Percentiles rank a stretch among this genome's conserved stretches.
phyloP scores from a whole-genome alignment of 192 early-diverging fungal genomes.

The Coemansia sp. region DNA sequence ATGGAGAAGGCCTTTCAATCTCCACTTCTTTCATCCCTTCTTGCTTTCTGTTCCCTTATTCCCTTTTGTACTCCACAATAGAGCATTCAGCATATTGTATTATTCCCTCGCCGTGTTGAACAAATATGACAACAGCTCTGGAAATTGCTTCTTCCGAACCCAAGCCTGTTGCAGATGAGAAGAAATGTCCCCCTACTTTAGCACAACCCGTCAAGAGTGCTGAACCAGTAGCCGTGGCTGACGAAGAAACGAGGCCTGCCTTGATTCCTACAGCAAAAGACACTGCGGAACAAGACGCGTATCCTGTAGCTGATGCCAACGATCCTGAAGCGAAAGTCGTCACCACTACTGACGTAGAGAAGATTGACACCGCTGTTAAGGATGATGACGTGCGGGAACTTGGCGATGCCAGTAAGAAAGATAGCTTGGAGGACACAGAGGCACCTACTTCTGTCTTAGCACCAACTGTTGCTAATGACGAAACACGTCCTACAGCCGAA shows the following conservation, averaged over 20 bases:
- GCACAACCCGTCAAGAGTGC: not conserved
- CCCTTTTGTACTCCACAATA: not conserved
- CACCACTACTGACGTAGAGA: not conserved
- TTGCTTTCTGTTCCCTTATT: not conserved
- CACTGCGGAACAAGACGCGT: not conserved
- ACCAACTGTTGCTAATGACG: not conserved
- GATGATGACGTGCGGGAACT: not conserved
- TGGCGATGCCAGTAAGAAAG: not conserved
- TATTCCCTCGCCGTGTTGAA: not conserved
- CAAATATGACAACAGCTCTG: not conserved
- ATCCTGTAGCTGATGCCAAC: not conserved
- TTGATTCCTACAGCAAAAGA: not conserved
- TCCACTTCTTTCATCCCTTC: too few relatives aligned
- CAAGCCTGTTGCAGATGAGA: not conserved
- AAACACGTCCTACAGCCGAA: not conserved
- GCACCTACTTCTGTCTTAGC: not conserved
- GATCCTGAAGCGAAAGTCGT: not conserved
- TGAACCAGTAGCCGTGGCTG: not conserved
- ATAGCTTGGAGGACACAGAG: not conserved
- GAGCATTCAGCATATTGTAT: constrained; percentile 4
- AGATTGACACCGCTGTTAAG: not conserved
- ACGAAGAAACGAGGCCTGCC: not conserved
- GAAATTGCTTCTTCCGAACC: not conserved
- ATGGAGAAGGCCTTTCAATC: not conserved
- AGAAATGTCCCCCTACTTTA: not conserved